Conservation (phyloP, 768 basidiomycete species). For the Mycena maculata region DNA sequence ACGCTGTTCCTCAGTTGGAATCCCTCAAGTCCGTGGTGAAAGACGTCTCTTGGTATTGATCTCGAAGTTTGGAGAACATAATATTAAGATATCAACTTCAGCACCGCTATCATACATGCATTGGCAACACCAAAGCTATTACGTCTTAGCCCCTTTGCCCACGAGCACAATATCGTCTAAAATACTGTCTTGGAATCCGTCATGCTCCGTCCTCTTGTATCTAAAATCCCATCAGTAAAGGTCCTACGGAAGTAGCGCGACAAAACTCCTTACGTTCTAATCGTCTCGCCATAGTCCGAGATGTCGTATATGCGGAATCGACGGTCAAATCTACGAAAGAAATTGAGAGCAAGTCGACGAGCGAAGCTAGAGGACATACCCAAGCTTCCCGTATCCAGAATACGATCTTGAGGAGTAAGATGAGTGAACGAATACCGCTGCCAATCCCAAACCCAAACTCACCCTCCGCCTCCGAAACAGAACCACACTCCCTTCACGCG, state of each 20-base stretch:
- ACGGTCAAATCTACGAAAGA: slow-evolving; percentile 77
- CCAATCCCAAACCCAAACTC: no score
- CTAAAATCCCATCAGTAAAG: slow-evolving; percentile 4
- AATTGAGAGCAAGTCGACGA: slow-evolving; percentile 22
- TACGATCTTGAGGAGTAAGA: slow-evolving; percentile 70
- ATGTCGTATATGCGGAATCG: slow-evolving; percentile 91
- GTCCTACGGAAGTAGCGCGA: neutral
- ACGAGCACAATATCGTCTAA: slow-evolving; percentile 73
- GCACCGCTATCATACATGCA: slow-evolving; percentile 28
- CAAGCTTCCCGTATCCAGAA: slow-evolving; percentile 83
- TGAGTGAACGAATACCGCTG: no score
- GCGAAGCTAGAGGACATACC: slow-evolving; percentile 55
- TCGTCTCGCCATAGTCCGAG: slow-evolving; percentile 91
- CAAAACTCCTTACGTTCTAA: slow-evolving; percentile 64
- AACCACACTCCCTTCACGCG: slow-evolving; percentile 84
- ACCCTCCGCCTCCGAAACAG: slow-evolving; percentile 29
- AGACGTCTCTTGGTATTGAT: slow-evolving; percentile 2
- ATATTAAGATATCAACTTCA: slow-evolving; percentile 3
- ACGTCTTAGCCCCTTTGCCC: slow-evolving; percentile 58
- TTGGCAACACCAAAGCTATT: slow-evolving; percentile 4
- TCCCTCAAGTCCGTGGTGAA: neutral
- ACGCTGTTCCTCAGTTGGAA: neutral
- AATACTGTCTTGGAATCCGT: slow-evolving; percentile 54
- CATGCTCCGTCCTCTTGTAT: slow-evolving; percentile 81
- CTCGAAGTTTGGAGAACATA: slow-evolving; percentile 1